Percentiles rank a stretch among this genome's conserved stretches.
phyloP scores from a whole-genome alignment of 2,329 filamentous ascomycete species.

The Balansia obtecta region DNA sequence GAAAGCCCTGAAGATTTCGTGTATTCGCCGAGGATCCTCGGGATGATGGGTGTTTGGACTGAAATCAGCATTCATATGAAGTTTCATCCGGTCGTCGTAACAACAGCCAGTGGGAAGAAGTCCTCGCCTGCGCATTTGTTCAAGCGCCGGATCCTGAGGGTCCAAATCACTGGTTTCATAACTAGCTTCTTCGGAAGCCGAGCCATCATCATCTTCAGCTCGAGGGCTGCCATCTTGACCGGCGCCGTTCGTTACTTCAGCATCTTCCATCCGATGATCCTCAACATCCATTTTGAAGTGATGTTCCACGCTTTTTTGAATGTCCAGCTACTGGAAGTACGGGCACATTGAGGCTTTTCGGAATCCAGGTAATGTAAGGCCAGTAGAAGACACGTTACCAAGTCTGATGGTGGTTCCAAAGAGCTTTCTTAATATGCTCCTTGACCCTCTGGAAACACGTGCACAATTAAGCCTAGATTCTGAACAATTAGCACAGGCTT shows the following conservation, averaged over 20 bases:
- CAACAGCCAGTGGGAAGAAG: constrained; percentile 63
- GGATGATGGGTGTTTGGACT: constrained; percentile 70
- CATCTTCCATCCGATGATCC: constrained; percentile 32
- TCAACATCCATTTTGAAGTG: constrained; percentile 27
- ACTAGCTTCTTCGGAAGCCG: constrained; percentile 21
- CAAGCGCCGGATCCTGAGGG: constrained; percentile 24
- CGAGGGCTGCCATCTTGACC: constrained; percentile 9
- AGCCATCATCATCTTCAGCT: constrained; percentile 18
- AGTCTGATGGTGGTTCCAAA: not conserved
- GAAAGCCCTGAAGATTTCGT: constrained; percentile 84
- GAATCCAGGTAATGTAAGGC: not conserved
- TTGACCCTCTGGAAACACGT: not conserved
- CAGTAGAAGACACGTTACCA: not conserved
- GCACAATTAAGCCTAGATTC: not conserved
- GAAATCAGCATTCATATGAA: constrained; percentile 78
- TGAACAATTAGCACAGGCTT: not conserved
- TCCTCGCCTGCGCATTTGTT: constrained; percentile 29
- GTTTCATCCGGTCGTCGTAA: constrained; percentile 92
- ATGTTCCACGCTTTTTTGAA: constrained; percentile 7
- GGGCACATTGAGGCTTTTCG: not conserved
- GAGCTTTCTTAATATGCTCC: not conserved
- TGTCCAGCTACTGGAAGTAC: not conserved
- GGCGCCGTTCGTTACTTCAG: constrained; percentile 16
- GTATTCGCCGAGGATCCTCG: constrained; percentile 85
- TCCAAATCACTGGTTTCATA: constrained; percentile 23